phyloP scores from a whole-genome alignment of 1,284 basidiomycete genomes.

The Leccinum variabile region DNA sequence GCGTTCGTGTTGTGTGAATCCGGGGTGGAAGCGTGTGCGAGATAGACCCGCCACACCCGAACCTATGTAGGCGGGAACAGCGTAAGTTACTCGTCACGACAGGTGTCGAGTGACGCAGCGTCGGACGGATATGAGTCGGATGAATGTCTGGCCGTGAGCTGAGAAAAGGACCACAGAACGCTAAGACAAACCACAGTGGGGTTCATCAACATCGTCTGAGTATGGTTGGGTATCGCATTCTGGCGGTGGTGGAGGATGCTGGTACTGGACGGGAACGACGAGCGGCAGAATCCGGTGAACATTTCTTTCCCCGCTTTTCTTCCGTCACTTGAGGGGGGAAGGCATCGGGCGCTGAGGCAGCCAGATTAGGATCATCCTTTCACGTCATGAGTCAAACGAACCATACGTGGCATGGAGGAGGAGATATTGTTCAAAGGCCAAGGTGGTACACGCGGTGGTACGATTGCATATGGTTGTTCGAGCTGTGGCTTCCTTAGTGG shows the following conservation, averaged over 20 bases:
- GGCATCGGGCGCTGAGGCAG: slow-evolving; percentile 31
- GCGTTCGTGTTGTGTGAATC: too few species aligned
- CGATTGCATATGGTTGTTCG: slow-evolving; percentile 13
- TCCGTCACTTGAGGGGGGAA: slow-evolving; percentile 28
- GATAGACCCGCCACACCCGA: too few species aligned
- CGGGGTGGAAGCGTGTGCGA: too few species aligned
- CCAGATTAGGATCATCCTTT: slow-evolving; percentile 9
- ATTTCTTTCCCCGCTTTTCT: slow-evolving; percentile 22
- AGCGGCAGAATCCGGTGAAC: slow-evolving; percentile 5
- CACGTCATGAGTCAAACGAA: slow-evolving; percentile 1
- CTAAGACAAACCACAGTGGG: too few species aligned
- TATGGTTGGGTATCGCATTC: slow-evolving; percentile 4
- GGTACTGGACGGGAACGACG: slow-evolving; percentile 30
- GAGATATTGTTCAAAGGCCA: slow-evolving; percentile 32
- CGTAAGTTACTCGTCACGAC: neutral
- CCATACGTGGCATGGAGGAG: slow-evolving; percentile 35
- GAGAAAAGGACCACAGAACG: neutral
- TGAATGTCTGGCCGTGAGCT: neutral
- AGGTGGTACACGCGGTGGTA: slow-evolving; percentile 22
- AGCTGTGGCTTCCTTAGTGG: slow-evolving; percentile 26
- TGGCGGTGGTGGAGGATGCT: slow-evolving; percentile 17
- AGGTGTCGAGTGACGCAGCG: neutral
- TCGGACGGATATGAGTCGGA: neutral
- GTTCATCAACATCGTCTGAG: too few species aligned
- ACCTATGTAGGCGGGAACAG: neutral